Evolutionary conservation across 371 early-diverging fungal genomes (phyloP).

Genomic region (Capillidium rhysosporum): DNA sequence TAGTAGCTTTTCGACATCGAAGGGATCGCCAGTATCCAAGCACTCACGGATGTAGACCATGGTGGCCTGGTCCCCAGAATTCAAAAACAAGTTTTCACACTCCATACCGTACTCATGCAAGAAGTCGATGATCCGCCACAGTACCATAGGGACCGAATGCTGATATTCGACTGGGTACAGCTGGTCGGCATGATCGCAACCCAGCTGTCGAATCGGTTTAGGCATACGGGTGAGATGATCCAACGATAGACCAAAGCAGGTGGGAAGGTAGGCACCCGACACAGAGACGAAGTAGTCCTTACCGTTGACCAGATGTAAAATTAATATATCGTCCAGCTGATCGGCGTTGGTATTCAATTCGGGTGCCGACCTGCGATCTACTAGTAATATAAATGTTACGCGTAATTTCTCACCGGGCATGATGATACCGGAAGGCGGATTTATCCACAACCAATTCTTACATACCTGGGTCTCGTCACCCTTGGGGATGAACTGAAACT

Average conservation of each 20-base stretch:
- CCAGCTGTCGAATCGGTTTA: constrained; percentile 17
- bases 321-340: constrained; percentile 48
- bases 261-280: constrained; percentile 39
- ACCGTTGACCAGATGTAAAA: constrained; percentile 59
- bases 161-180: constrained; percentile 12
- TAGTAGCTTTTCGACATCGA: constrained; percentile 32
- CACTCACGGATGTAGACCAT: constrained; percentile 53
- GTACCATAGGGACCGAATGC: constrained; percentile 50
- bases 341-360: constrained; percentile 41
- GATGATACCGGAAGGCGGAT: constrained; percentile 38
- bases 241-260: constrained; percentile 51
- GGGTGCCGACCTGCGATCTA: constrained; percentile 36
- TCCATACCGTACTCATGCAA: constrained; percentile 40
- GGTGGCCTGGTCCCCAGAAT: constrained; percentile 38
- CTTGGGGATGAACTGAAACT: constrained; percentile 48
- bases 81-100: constrained; percentile 41
- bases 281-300: constrained; percentile 68
- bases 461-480: constrained; percentile 21
- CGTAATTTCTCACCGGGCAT: constrained; percentile 29
- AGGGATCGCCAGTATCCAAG: constrained; percentile 54
- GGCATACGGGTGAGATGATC: constrained; percentile 34
- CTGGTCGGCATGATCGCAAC: neutral
- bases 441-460: constrained; percentile 45
- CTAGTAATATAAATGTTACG: constrained; percentile 34
- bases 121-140: constrained; percentile 65